Conservation (phyloP, 2,329 filamentous ascomycete genomes). For the Thielaviopsis punctulata region DNA sequence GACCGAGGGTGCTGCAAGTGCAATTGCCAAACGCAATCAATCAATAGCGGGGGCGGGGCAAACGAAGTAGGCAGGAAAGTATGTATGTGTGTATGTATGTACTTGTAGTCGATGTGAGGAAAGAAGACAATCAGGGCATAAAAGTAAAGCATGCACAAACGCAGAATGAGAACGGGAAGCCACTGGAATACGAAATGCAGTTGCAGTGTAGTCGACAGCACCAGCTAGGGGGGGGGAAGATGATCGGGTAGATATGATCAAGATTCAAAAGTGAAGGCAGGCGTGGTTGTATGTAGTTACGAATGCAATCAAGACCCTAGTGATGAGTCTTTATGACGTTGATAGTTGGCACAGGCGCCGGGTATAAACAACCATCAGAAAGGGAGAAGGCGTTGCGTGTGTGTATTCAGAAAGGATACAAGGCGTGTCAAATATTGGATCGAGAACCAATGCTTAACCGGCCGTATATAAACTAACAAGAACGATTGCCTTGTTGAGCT, state of each 20-base stretch:
- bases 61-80: too few species aligned
- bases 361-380: neutral
- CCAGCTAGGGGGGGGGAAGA: too few species aligned
- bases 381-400: neutral
- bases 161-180: too few species aligned
- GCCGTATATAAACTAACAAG: too few species aligned
- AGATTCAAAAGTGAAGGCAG: too few species aligned
- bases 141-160: too few species aligned
- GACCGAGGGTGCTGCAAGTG: neutral
- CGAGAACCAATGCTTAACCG: neutral
- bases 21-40: neutral
- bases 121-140: too few species aligned
- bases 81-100: too few species aligned
- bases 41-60: conserved; percentile 10
- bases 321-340: neutral
- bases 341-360: neutral
- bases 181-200: neutral
- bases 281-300: neutral
- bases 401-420: neutral
- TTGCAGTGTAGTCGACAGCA: neutral
- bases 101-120: too few species aligned
- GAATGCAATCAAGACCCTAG: neutral
- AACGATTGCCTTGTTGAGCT: neutral
- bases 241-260: too few species aligned
- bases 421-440: neutral